Base-by-base conservation (phyloP, 352 stramenopile species). In the Thalassiosira mediterranea region DNA sequence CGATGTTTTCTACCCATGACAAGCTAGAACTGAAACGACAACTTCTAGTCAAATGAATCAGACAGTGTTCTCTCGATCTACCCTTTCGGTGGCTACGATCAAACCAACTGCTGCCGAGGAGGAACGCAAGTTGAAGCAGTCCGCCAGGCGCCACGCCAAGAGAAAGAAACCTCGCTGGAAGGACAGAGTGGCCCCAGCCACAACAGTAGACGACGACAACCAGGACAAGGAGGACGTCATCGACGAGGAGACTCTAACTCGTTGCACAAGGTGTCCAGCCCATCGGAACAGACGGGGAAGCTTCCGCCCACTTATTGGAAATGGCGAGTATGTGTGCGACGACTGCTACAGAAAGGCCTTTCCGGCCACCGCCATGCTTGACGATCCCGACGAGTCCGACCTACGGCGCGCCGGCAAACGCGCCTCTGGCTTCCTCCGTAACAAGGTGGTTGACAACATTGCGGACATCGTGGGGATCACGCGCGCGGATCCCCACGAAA, bases 311-410 rank as follows among this genome's bases (percentile, higher is more conserved):
- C 46, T 79, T 4, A 79, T 79, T 48, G 62, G 42, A 3, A 72
- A 68, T 52, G 51, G 64, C 4, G 53, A 54, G 26, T 67, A 67
- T 31, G 26, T 79, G 10, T 79, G 70, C 23, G 70, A 73, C n/a
- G 17, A 28, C 10, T 79, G 70, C 47, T 79, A 79, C 51, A 26
- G 11, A 28, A 1, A 17, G 0, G 60, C 66, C 23, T 79, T 68
- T 40, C 70, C 70, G 8, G 51, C 52, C 42, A 79, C 70, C n/a
- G 59, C 70, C 10, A 72, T 79, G 64, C 25, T 79, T 19, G 70
- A 79, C 40, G 61, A 79, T 25, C 8, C 21, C 0, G 21, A 69
- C 37, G 25, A 42, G 19, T 17, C 19, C 25, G 26, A 46, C n/a
- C 37, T 46, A 19, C 28, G 23, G 40, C 54, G 29, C 1, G 51